Conservation (phyloP, 2,329 filamentous ascomycete species). For the Xylogone sp. region DNA sequence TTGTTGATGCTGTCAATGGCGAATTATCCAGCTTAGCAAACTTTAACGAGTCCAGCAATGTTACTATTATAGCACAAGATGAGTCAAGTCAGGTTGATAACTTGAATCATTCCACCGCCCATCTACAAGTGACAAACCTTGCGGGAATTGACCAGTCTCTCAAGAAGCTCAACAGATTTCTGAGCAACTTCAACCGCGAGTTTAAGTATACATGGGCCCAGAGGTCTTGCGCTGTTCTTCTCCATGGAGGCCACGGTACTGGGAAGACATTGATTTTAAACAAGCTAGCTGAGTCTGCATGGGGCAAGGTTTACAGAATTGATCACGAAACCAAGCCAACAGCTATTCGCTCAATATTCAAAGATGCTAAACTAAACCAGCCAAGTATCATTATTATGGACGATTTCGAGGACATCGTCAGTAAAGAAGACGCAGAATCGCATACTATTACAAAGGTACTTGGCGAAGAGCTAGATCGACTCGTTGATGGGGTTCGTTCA, state of each 20-base stretch:
- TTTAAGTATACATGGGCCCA: conserved; percentile 20
- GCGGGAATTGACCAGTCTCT: conserved; percentile 66
- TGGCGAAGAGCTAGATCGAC: conserved; percentile 50
- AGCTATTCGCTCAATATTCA: conserved; percentile 64
- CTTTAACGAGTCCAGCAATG: conserved; percentile 18
- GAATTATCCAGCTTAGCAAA: conserved; percentile 36
- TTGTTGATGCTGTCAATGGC: conserved; percentile 50
- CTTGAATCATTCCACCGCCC: conserved; percentile 5
- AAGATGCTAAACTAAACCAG: conserved; percentile 62
- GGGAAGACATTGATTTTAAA: conserved; percentile 77
- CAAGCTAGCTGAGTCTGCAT: conserved; percentile 62
- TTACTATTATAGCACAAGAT: conserved; percentile 15
- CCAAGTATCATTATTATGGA: conserved; percentile 81
- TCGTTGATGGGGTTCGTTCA: conserved; percentile 34
- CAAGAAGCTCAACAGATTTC: conserved; percentile 60
- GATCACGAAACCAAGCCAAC: conserved; percentile 51
- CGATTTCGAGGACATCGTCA: conserved; percentile 66
- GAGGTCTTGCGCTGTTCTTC: conserved; percentile 34
- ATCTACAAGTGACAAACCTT: conserved; percentile 50
- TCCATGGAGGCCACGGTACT: conserved; percentile 80
- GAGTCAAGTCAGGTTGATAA: conserved; percentile 6
- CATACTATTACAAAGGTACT: conserved; percentile 47
- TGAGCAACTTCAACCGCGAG: conserved; percentile 50
- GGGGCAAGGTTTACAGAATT: conserved; percentile 66
- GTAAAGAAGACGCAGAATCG: conserved; percentile 51